phyloP scores from a whole-genome alignment of 495 filamentous ascomycete species.

The Neurospora sp. region DNA sequence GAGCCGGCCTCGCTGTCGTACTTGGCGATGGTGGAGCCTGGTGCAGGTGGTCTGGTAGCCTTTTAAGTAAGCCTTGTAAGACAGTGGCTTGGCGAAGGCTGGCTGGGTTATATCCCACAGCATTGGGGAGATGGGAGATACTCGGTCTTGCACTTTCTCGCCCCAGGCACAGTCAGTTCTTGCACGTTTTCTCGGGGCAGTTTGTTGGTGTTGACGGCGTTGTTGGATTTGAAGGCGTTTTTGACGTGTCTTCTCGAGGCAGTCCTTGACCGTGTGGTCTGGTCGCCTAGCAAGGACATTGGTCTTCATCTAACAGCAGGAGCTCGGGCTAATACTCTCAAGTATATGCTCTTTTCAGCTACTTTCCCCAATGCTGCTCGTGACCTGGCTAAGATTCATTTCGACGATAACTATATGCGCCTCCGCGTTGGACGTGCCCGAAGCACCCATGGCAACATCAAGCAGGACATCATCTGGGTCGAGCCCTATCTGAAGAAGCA shows the following conservation, averaged over 20 bases:
- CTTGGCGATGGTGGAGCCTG: constrained; percentile 39
- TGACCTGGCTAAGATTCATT: constrained; percentile 60
- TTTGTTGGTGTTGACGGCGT: constrained; percentile 11
- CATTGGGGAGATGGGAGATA: constrained; percentile 14
- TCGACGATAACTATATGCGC: constrained; percentile 60
- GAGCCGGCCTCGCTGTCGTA: constrained; percentile 45
- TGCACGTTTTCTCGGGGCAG: constrained; percentile 62
- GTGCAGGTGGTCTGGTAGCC: too few relatives aligned
- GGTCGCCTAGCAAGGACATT: neutral
- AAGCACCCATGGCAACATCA: constrained; percentile 65
- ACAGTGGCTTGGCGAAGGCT: neutral
- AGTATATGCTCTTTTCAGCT: constrained; percentile 88
- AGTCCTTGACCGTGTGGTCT: constrained; percentile 40
- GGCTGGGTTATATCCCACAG: neutral
- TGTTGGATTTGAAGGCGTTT: neutral
- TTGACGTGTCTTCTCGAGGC: neutral
- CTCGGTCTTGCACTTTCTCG: constrained; percentile 43
- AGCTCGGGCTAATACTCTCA: constrained; percentile 17
- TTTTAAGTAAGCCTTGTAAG: neutral
- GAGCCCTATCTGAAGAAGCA: constrained; percentile 53
- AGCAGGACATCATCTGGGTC: constrained; percentile 61
- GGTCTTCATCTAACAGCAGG: neutral
- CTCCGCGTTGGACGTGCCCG: constrained; percentile 80
- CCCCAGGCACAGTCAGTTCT: constrained; percentile 51
- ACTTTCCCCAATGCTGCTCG: constrained; percentile 77